Evolutionary conservation across 1,284 basidiomycete genomes (phyloP).

Genomic region (Lentinus polychrous): DNA sequence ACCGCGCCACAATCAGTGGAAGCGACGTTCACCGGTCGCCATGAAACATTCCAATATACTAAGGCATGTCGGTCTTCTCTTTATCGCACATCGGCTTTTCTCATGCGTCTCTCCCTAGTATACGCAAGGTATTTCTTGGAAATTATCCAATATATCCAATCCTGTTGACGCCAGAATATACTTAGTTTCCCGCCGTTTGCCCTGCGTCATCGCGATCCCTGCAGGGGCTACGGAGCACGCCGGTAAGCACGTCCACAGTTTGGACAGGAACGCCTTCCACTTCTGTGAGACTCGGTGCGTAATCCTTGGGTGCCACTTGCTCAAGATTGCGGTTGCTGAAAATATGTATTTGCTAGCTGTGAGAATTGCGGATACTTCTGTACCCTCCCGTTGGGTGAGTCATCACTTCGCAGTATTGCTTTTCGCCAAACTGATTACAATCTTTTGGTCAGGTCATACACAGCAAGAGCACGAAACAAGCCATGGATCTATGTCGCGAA

Average conservation of each 20-base stretch:
- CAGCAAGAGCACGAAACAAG: slow-evolving; percentile 57
- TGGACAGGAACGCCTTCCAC: slow-evolving; percentile 26
- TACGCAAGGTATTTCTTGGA: slow-evolving; percentile 26
- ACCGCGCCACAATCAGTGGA: slow-evolving; percentile 50
- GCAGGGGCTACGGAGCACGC: slow-evolving; percentile 33
- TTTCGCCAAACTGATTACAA: not conserved
- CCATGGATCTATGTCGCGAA: slow-evolving; percentile 57
- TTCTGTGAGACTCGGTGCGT: slow-evolving; percentile 40
- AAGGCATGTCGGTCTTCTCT: slow-evolving; percentile 27
- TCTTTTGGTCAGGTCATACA: slow-evolving; percentile 36
- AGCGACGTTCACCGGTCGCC: slow-evolving; percentile 43
- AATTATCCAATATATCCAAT: not conserved
- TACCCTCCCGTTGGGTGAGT: slow-evolving; percentile 44
- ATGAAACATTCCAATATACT: slow-evolving; percentile 43
- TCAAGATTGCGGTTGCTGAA: too few species aligned
- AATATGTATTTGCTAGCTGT: slow-evolving; percentile 33
- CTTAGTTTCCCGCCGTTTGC: slow-evolving; percentile 40
- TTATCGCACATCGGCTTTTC: too few species aligned
- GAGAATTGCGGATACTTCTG: slow-evolving; percentile 53
- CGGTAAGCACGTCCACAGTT: slow-evolving; percentile 43
- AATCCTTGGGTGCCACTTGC: not conserved
- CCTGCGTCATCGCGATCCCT: slow-evolving; percentile 40
- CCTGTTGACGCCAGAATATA: not conserved
- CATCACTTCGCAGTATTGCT: too few species aligned
- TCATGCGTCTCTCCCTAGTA: slow-evolving; percentile 13